Conservation (phyloP, 2,329 filamentous ascomycete species). For the Colletotrichum musae region DNA sequence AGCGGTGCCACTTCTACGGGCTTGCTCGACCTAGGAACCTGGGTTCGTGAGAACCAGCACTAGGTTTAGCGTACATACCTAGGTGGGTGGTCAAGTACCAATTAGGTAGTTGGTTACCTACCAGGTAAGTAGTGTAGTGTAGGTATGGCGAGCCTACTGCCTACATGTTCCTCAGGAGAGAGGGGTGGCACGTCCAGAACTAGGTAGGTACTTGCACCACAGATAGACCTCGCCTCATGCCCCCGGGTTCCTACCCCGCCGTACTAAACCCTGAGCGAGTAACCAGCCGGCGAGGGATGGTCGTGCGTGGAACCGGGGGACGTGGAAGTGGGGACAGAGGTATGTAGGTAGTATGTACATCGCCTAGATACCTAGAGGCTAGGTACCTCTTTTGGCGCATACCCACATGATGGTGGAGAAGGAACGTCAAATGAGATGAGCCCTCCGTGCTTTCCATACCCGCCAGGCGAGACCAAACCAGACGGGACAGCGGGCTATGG, state of each 20-base stretch:
- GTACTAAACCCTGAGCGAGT: not conserved
- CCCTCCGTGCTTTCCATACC: constrained; percentile 18
- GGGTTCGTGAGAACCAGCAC: too few relatives aligned
- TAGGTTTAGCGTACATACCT: too few relatives aligned
- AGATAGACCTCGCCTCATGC: constrained; percentile 4
- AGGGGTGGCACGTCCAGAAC: too few relatives aligned
- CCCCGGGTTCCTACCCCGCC: not conserved
- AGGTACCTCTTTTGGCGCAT: not conserved
- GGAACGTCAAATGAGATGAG: constrained; percentile 33
- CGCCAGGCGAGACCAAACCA: constrained; percentile 18
- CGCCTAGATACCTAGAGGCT: too few relatives aligned
- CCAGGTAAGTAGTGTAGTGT: too few relatives aligned
- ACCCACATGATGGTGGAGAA: not conserved
- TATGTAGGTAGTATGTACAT: too few relatives aligned
- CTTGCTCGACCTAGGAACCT: too few relatives aligned
- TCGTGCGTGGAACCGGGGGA: not conserved
- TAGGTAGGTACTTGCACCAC: not conserved
- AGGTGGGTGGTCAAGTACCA: too few relatives aligned
- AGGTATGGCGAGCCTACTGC: too few relatives aligned
- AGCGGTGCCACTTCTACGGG: too few relatives aligned
- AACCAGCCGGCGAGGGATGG: not conserved
- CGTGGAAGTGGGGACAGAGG: not conserved
- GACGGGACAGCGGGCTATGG: constrained; percentile 43
- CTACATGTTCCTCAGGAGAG: too few relatives aligned
- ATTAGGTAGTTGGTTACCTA: too few relatives aligned